phyloP scores from a whole-genome alignment of 2,329 filamentous ascomycete genomes.

The Magnaporthiopsis poae region DNA sequence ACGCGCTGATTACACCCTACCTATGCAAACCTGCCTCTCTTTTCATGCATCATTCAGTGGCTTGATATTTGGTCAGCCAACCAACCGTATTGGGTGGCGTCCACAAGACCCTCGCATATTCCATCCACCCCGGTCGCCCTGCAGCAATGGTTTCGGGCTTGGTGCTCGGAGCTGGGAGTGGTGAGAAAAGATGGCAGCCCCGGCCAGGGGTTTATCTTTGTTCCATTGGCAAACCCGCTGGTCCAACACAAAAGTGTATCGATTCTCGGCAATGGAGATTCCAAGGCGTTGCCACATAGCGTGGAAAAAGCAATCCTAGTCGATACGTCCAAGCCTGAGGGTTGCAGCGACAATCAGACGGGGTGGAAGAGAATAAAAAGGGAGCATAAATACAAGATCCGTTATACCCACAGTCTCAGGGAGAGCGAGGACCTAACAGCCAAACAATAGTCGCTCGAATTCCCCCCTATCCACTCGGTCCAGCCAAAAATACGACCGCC shows the following conservation, averaged over 20 bases:
- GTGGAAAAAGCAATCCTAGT: not conserved
- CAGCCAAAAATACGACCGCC: not conserved
- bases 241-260: not conserved
- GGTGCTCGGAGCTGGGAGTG: not conserved
- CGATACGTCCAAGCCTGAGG: not conserved
- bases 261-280: not conserved
- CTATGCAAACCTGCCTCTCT: not conserved
- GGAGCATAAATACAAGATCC: too few relatives aligned
- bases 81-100: not conserved
- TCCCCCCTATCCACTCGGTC: not conserved
- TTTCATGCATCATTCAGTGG: not conserved
- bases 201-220: too few relatives aligned
- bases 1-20: not conserved
- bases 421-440: not conserved
- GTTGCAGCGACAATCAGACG: not conserved
- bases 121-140: not conserved
- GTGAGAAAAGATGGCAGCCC: too few relatives aligned
- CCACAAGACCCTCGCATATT: not conserved
- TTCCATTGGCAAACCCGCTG: too few relatives aligned
- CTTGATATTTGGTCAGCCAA: not conserved
- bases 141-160: not conserved
- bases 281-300: not conserved
- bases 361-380: not conserved
- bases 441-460: not conserved
- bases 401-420: not conserved